These are phyloP conservation scores for Helianthus tuberosus DNA, from an alignment of 129 eudicot genomes.

Conservation along the genomic window DNA sequence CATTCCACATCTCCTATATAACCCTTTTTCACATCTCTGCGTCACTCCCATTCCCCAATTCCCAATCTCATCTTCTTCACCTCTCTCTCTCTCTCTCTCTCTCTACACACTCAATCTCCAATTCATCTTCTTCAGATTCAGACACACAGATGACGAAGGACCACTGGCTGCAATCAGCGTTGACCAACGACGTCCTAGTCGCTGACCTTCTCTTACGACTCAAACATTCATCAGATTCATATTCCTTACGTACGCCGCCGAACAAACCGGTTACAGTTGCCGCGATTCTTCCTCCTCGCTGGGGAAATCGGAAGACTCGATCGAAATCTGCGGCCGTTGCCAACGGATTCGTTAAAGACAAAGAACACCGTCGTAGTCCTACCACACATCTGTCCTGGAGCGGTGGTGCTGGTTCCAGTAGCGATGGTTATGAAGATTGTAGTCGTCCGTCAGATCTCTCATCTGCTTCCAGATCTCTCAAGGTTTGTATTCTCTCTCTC, in stretches of 20 bases:
- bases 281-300: slow-evolving; percentile 20
- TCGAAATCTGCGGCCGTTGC: slow-evolving; percentile 36
- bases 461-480: slow-evolving; percentile 52
- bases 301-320: slow-evolving; percentile 61
- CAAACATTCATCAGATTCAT: slow-evolving; percentile 35
- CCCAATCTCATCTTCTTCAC: slow-evolving; percentile 22
- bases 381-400: slow-evolving; percentile 76
- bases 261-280: background rate
- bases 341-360: background rate
- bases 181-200: slow-evolving; percentile 43
- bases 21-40: slow-evolving; percentile 30
- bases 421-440: slow-evolving; percentile 48
- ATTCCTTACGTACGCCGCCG: background rate
- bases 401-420: slow-evolving; percentile 43
- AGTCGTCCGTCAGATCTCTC: slow-evolving; percentile 46
- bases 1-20: slow-evolving; percentile 35
- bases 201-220: slow-evolving; percentile 49
- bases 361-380: slow-evolving; percentile 54
- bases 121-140: background rate
- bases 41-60: slow-evolving; percentile 24
- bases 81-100: slow-evolving; percentile 23
- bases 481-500: slow-evolving; percentile 51
- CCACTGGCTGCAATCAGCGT: slow-evolving; percentile 47
- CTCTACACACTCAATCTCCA: background rate
- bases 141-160: slow-evolving; percentile 38